A percentile compares a stretch with the other conserved stretches of the same genome.
These are phyloP conservation scores for Paecilomyces niveus DNA, from an alignment of 2,329 filamentous ascomycete genomes.

Conservation along the genomic window DNA sequence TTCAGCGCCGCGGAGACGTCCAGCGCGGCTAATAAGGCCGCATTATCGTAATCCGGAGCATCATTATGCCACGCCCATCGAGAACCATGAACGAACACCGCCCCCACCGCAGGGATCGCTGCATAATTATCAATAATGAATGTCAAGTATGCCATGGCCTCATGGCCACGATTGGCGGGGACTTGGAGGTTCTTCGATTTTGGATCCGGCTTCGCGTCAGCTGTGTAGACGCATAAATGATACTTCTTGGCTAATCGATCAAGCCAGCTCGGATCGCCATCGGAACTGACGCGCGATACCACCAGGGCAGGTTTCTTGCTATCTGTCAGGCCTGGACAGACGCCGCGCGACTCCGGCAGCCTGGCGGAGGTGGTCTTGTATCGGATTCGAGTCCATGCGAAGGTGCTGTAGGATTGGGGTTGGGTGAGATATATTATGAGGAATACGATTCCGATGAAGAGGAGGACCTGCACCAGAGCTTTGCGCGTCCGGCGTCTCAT, in stretches of 20 bases:
- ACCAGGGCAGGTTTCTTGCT: conserved; percentile 39
- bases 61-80: conserved; percentile 43
- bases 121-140: conserved; percentile 43
- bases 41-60: conserved; percentile 39
- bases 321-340: conserved; percentile 35
- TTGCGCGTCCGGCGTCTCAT: conserved; percentile 33
- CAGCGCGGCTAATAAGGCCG: conserved; percentile 29
- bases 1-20: conserved; percentile 33
- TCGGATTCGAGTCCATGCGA: conserved; percentile 38
- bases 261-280: conserved; percentile 40
- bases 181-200: conserved; percentile 30
- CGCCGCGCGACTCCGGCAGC: conserved; percentile 30
- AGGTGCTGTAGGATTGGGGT: conserved; percentile 25
- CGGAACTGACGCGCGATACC: conserved; percentile 34
- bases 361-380: conserved; percentile 33
- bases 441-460: conserved; percentile 27
- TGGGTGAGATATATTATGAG: conserved; percentile 33
- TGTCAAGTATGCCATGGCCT: conserved; percentile 42
- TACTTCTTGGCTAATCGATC: conserved; percentile 30
- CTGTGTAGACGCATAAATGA: conserved; percentile 41
- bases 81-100: conserved; percentile 39
- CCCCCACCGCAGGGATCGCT: conserved; percentile 28
- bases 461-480: conserved; percentile 25
- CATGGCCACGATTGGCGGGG: conserved; percentile 41
- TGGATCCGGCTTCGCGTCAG: conserved; percentile 23